Percentiles rank a stretch among this genome's conserved stretches.
phyloP scores from a whole-genome alignment of 2,329 filamentous ascomycete species.

The Zasmidium cellare region DNA sequence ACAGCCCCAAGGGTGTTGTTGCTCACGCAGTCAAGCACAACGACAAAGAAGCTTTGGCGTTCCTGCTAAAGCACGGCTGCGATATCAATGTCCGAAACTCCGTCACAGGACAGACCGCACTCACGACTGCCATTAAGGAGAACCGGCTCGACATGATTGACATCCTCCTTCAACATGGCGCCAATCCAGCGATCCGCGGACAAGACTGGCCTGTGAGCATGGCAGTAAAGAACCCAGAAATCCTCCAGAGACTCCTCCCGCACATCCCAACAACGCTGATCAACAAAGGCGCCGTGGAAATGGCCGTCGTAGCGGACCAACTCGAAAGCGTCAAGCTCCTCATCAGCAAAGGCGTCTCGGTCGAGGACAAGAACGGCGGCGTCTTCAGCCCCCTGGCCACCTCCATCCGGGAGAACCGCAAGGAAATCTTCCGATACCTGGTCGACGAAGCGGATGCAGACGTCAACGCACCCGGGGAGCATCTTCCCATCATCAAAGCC shows the following conservation, averaged over 20 bases:
- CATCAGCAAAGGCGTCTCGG: slow-evolving; percentile 63
- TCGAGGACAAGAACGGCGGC: slow-evolving; percentile 71
- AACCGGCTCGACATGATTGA: slow-evolving; percentile 61
- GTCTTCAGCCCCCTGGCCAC: slow-evolving; percentile 71
- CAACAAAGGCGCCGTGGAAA: slow-evolving; percentile 67
- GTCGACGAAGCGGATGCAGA: slow-evolving; percentile 61
- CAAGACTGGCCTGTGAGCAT: slow-evolving; percentile 72
- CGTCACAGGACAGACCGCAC: slow-evolving; percentile 57
- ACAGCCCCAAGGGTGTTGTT: slow-evolving; percentile 63
- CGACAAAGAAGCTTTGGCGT: slow-evolving; percentile 61
- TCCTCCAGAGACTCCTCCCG: slow-evolving; percentile 61
- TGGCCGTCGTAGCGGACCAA: slow-evolving; percentile 66
- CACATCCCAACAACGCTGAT: slow-evolving; percentile 59
- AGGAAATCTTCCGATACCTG: slow-evolving; percentile 62
- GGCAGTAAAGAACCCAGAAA: slow-evolving; percentile 62
- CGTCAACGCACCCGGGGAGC: slow-evolving; percentile 67
- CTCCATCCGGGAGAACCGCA: slow-evolving; percentile 63
- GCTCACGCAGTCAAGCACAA: slow-evolving; percentile 65
- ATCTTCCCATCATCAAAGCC: slow-evolving; percentile 70
- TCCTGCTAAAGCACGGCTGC: slow-evolving; percentile 61
- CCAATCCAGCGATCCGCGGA: slow-evolving; percentile 63
- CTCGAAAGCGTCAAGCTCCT: slow-evolving; percentile 67
- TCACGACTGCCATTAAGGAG: slow-evolving; percentile 66
- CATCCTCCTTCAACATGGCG: slow-evolving; percentile 58
- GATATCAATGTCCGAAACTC: slow-evolving; percentile 59